Evolutionary conservation across 257 asterid genomes (phyloP).

Genomic region (Thymus quinquecostatus): DNA sequence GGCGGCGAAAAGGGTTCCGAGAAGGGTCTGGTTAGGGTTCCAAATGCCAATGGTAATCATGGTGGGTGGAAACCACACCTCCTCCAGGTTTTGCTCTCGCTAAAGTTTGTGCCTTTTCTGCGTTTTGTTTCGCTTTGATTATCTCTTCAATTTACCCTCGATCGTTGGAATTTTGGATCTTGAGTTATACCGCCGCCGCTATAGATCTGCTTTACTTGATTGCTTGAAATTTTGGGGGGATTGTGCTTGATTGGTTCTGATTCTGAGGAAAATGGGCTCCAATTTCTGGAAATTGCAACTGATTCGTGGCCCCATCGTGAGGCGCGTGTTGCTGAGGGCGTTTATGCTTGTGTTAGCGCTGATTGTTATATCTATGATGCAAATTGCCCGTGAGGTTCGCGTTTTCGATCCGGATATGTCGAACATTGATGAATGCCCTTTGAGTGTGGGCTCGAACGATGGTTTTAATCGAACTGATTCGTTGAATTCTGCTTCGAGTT

Average conservation of each 20-base stretch:
- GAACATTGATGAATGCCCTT: constrained; percentile 55
- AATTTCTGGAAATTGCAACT: constrained; percentile 58
- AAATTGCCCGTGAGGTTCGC: constrained; percentile 54
- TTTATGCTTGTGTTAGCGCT: constrained; percentile 62
- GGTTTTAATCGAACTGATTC: constrained; percentile 36
- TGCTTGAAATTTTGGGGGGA: constrained; percentile 24
- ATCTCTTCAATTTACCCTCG: constrained; percentile 23
- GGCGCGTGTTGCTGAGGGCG: constrained; percentile 58
- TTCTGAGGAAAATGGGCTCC: constrained; percentile 47
- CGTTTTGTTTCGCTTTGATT: constrained; percentile 29
- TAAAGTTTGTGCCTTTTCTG: constrained; percentile 35
- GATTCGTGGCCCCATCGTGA: constrained; percentile 52
- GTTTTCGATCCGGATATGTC: constrained; percentile 43
- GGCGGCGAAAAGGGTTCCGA: constrained; percentile 54
- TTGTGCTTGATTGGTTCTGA: constrained; percentile 1
- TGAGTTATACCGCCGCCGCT: constrained; percentile 33
- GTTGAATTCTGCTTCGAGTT: constrained; percentile 33
- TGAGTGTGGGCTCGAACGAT: constrained; percentile 42
- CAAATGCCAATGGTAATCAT: constrained; percentile 75
- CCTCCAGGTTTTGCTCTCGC: constrained; percentile 97
- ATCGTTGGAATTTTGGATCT: constrained; percentile 26
- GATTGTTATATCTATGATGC: constrained; percentile 53
- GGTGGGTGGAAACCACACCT: constrained; percentile 97
- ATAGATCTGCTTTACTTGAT: constrained; percentile 39
- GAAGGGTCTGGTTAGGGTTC: constrained; percentile 61